phyloP scores from a whole-genome alignment of 371 early-diverging fungal genomes.

The Mortierella sp. region DNA sequence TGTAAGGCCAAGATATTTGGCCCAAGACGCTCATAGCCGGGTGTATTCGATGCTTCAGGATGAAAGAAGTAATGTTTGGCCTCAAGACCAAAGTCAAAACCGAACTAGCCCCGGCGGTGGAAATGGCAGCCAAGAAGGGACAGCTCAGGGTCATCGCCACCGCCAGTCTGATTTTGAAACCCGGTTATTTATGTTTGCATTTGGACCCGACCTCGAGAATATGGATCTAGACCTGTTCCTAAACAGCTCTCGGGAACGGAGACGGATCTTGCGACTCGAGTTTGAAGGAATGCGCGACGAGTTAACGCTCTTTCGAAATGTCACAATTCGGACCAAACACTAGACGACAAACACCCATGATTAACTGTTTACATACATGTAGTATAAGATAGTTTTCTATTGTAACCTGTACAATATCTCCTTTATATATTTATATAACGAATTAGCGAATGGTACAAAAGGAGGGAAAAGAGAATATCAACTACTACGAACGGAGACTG shows the following conservation, averaged over 20 bases:
- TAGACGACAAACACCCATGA: no score
- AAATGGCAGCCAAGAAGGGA: background rate
- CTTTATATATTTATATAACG: background rate
- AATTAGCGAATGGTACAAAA: no score
- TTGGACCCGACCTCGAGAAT: slow-evolving; percentile 28
- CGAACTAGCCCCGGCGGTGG: background rate
- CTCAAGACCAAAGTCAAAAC: background rate
- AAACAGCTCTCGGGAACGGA: slow-evolving; percentile 15
- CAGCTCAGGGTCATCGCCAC: background rate
- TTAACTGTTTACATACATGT: no score
- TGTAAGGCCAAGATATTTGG: background rate
- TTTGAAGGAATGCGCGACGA: slow-evolving; percentile 34
- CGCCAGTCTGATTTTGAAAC: background rate
- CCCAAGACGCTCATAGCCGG: slow-evolving; percentile 5
- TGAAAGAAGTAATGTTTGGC: background rate
- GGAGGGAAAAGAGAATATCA: background rate
- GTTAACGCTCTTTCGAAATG: slow-evolving; percentile 11
- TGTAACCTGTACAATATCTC: no score
- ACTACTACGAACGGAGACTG: slow-evolving; percentile 36
- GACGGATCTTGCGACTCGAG: slow-evolving; percentile 26
- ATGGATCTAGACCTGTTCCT: slow-evolving; percentile 32
- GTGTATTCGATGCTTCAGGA: slow-evolving; percentile 8
- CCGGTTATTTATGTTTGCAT: background rate
- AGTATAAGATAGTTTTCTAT: no score
- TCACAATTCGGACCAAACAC: background rate